Percentiles rank a stretch among this genome's conserved stretches.
phyloP scores from a whole-genome alignment of 2,329 filamentous ascomycete genomes.

The Emergomyces pasteurianus region DNA sequence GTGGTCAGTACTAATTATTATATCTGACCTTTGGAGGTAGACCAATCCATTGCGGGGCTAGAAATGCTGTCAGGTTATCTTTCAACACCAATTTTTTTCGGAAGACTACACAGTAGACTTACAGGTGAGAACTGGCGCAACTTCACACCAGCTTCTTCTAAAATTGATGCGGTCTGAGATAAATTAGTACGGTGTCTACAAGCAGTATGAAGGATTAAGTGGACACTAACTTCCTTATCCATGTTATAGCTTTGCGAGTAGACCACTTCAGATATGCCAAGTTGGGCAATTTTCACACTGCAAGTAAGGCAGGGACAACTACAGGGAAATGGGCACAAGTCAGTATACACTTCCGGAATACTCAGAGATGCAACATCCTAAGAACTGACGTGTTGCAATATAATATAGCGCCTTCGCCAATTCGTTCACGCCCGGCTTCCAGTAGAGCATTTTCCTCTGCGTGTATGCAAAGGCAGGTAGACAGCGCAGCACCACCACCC shows the following conservation, averaged over 20 bases:
- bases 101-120: conserved; percentile 33
- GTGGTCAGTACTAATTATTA: background rate
- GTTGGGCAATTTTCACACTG: conserved; percentile 96
- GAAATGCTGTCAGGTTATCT: background rate
- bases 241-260: conserved; percentile 92
- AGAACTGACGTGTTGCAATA: conserved; percentile 68
- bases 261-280: conserved; percentile 90
- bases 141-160: conserved; percentile 69
- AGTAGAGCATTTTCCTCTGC: conserved; percentile 95
- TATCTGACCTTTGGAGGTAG: conserved; percentile 42
- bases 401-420: conserved; percentile 67
- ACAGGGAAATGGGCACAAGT: conserved; percentile 4
- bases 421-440: conserved; percentile 83
- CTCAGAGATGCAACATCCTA: background rate
- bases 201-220: background rate
- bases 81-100: conserved; percentile 1
- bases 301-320: conserved; percentile 90
- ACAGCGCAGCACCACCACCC: conserved; percentile 58
- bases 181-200: conserved; percentile 6
- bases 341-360: conserved; percentile 4
- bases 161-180: conserved; percentile 58
- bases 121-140: conserved; percentile 82
- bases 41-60: conserved; percentile 55
- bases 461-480: conserved; percentile 91
- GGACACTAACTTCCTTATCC: conserved; percentile 52